Evolutionary conservation across 345 rosid genomes (phyloP), one percentile per base, ranked within the genome.

Genomic region (Pugionium cornutum): DNA sequence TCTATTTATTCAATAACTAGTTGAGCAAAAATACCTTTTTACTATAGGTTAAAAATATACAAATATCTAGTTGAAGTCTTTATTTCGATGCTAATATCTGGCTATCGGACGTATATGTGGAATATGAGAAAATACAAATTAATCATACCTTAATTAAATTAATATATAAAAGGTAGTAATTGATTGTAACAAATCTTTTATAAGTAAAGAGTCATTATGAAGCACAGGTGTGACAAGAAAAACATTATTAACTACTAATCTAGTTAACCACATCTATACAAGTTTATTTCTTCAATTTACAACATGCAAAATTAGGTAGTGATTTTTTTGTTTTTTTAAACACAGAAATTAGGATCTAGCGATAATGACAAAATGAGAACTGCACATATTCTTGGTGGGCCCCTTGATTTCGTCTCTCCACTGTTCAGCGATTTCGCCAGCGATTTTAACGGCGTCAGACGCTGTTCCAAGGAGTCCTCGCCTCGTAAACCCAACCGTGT

Each of bases 401-500:
- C 81, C 73, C 60, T 64, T 54, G 57, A 44, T 41, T 48, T 55
- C 56, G 9, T 72, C 53, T 66, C 74, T 82, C 89, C 87, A 85
- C 58, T 85, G 86, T 53, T 74, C 73, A 27, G 80, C 80, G 41
- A 92, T 75, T 27, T 88, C 90, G 18, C 59, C 57, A 27, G 97
- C 91, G 72, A 89, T 83, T 41, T 79, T 82, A 53, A 77, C 80
- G 66, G 98, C 94, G 68, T 92, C 97, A 2, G 72, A 58, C 4
- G 89, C 80, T 60, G 91, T 83, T 58, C 97, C 98, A 5, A 75
- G 77, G 11, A 92, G 85, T 3, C 98, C 98, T 64, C 89, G 83
- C 60, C 88, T 78, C 37, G 96, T 86, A 64, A 92, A 92, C 11
- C 98, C 98, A 60, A 89, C 98, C 0, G 90, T 75, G 69, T 92